A percentile compares a stretch with the other conserved stretches of the same genome.
phyloP scores from a whole-genome alignment of 2,329 filamentous ascomycete species.

The Pseudocercospora fuligena region DNA sequence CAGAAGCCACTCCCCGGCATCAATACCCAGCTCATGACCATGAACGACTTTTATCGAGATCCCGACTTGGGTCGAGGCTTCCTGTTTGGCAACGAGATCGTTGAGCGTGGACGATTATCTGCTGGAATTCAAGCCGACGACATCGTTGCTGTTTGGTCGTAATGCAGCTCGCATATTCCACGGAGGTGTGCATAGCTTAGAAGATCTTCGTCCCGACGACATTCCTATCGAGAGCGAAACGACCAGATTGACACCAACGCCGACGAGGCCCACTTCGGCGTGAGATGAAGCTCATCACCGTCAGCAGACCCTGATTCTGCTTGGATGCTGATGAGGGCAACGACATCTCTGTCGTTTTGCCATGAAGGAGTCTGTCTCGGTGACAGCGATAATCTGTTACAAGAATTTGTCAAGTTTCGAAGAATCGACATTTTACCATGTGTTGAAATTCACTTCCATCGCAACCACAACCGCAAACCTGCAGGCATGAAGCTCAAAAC shows the following conservation, averaged over 20 bases:
- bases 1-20: slow-evolving; percentile 10
- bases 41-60: not conserved
- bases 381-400: too few species aligned
- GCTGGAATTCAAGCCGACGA: not conserved
- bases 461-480: too few species aligned
- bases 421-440: too few species aligned
- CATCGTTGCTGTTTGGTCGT: not conserved
- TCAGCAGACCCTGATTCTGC: not conserved
- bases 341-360: not conserved
- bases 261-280: not conserved
- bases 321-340: not conserved
- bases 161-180: not conserved
- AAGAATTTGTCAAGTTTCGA: too few species aligned
- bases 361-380: too few species aligned
- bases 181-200: too few species aligned
- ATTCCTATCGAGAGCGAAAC: slow-evolving; percentile 8
- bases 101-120: not conserved
- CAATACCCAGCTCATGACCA: not conserved
- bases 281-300: not conserved
- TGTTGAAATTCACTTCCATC: too few species aligned
- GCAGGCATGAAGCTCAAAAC: too few species aligned
- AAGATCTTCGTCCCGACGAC: not conserved
- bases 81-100: not conserved
- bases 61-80: not conserved
- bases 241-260: slow-evolving; percentile 1